Evolutionary conservation across 2,329 filamentous ascomycete genomes (phyloP).

Genomic region (Blastomyces gilchristii): DNA sequence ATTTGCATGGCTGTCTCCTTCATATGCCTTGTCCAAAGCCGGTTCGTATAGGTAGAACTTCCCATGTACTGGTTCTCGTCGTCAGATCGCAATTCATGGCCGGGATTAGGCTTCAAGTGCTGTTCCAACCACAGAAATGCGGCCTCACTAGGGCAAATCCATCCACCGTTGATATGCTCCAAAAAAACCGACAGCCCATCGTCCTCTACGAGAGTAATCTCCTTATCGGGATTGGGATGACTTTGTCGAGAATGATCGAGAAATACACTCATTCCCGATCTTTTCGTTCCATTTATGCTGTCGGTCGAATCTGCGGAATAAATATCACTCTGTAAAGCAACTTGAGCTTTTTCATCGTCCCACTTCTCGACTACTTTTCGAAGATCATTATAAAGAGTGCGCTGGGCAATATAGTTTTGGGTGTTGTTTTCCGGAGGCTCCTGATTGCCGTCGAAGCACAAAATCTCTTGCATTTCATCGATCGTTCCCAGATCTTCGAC

Average conservation of each 20-base stretch:
- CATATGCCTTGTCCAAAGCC: constrained; percentile 45
- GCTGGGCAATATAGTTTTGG: constrained; percentile 7
- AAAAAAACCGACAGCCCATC: constrained; percentile 34
- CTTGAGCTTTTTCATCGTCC: constrained; percentile 37
- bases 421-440: constrained; percentile 15
- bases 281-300: constrained; percentile 38
- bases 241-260: constrained; percentile 46
- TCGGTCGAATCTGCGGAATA: constrained; percentile 35
- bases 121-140: constrained; percentile 45
- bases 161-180: constrained; percentile 36
- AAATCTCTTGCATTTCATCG: constrained; percentile 27
- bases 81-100: constrained; percentile 11
- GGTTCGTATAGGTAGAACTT: constrained; percentile 43
- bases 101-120: constrained; percentile 38
- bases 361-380: constrained; percentile 34
- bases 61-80: constrained; percentile 5
- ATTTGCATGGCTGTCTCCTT: constrained; percentile 46
- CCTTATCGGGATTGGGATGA: constrained; percentile 30
- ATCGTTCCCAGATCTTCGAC: constrained; percentile 39
- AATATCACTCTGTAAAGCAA: constrained; percentile 40
- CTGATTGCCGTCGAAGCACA: constrained; percentile 15
- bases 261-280: constrained; percentile 44
- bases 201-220: constrained; percentile 32
- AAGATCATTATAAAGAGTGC: constrained; percentile 35
- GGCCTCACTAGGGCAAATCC: constrained; percentile 42